A percentile compares a stretch with the other conserved stretches of the same genome.
Conservation (phyloP, 306 rosid species). For the Vicia sativa region DNA sequence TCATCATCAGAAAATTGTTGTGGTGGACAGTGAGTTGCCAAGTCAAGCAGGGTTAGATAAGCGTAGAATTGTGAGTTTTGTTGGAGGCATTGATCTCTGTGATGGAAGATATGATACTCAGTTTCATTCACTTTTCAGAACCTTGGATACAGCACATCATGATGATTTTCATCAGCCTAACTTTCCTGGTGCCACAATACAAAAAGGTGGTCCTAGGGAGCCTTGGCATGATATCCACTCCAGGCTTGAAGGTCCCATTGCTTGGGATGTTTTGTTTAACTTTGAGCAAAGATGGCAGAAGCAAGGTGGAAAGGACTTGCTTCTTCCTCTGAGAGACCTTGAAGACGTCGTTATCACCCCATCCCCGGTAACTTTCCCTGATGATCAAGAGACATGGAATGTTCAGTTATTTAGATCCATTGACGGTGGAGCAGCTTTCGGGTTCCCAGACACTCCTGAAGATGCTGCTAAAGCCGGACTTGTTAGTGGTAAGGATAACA, state of each 20-base stretch:
- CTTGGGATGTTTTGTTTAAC: slow-evolving; percentile 70
- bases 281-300: slow-evolving; percentile 78
- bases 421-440: slow-evolving; percentile 78
- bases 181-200: slow-evolving; percentile 51
- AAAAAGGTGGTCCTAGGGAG: slow-evolving; percentile 69
- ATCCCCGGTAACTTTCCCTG: slow-evolving; percentile 60
- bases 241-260: slow-evolving; percentile 70
- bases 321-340: slow-evolving; percentile 52
- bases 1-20: slow-evolving; percentile 73
- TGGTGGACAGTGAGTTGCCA: slow-evolving; percentile 62
- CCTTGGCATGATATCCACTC: slow-evolving; percentile 80
- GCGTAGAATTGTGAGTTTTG: slow-evolving; percentile 66
- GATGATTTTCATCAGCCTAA: slow-evolving; percentile 73
- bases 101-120: slow-evolving; percentile 74
- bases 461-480: slow-evolving; percentile 66
- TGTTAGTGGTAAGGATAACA: slow-evolving; percentile 68
- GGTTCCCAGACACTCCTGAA: slow-evolving; percentile 71
- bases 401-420: slow-evolving; percentile 71
- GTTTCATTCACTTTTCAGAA: slow-evolving; percentile 70
- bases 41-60: slow-evolving; percentile 33
- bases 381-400: slow-evolving; percentile 67
- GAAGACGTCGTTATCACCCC: slow-evolving; percentile 59
- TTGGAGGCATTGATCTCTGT: slow-evolving; percentile 72
- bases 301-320: slow-evolving; percentile 67
- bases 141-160: slow-evolving; percentile 62